Evolutionary conservation across 306 rosid species (phyloP).

Genomic region (Oxytropis ochrocephala): DNA sequence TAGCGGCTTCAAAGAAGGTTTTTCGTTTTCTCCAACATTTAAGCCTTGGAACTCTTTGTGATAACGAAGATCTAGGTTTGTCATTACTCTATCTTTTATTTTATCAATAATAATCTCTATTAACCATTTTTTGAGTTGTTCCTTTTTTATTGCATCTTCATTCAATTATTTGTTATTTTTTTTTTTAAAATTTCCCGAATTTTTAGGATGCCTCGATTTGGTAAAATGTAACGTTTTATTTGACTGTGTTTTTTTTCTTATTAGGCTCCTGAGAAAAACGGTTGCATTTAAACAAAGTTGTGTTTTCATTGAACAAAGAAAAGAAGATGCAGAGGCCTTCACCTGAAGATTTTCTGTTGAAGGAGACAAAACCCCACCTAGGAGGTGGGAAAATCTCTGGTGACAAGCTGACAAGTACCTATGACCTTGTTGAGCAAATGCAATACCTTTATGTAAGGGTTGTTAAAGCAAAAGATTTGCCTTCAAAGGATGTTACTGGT

Average conservation of each 20-base stretch:
- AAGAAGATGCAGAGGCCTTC: conserved; percentile 90
- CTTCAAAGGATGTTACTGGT: conserved; percentile 76
- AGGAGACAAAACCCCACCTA: conserved; percentile 92
- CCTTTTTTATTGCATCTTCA: neutral
- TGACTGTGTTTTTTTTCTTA: conserved; percentile 39
- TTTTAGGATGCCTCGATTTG: conserved; percentile 32
- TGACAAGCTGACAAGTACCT: conserved; percentile 79
- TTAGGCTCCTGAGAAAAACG: conserved; percentile 42
- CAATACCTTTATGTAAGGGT: conserved; percentile 94
- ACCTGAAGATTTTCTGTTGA: conserved; percentile 79
- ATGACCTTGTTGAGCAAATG: conserved; percentile 99
- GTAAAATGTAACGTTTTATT: conserved; percentile 38
- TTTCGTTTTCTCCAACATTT: conserved; percentile 16
- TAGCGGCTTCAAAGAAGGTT: conserved; percentile 28
- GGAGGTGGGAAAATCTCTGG: conserved; percentile 89
- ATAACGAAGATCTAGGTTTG: conserved; percentile 40
- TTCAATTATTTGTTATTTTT: neutral
- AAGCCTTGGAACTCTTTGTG: conserved; percentile 1
- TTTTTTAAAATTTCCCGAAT: conserved; percentile 32
- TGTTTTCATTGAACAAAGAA: conserved; percentile 9
- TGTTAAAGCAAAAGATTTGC: conserved; percentile 83
- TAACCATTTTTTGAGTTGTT: conserved; percentile 1
- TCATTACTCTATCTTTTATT: conserved; percentile 3
- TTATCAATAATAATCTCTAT: neutral
- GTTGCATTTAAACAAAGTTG: conserved; percentile 21